Percentiles rank a stretch among this genome's conserved stretches.
These are phyloP conservation scores for Actinidia chinensis DNA, from an alignment of 179 eudicot genomes.

Conservation along the genomic window DNA sequence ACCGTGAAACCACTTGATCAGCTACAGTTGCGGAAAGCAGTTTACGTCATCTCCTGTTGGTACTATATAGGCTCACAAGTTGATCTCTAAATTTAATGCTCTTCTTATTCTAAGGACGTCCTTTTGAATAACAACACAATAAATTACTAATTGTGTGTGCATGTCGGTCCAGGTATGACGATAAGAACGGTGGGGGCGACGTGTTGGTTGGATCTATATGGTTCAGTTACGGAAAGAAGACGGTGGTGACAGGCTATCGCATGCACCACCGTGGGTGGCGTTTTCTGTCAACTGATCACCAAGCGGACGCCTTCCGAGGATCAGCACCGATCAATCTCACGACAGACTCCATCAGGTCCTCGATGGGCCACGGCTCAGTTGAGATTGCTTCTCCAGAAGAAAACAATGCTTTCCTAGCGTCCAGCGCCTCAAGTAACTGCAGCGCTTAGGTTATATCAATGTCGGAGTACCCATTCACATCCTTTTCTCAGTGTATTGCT, in stretches of 20 bases:
- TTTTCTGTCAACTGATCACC: slow-evolving; percentile 77
- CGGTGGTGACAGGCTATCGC: slow-evolving; percentile 84
- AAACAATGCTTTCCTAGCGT: slow-evolving; percentile 71
- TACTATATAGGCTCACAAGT: too few species aligned
- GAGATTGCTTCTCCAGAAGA: slow-evolving; percentile 83
- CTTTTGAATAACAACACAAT: too few species aligned
- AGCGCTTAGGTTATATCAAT: slow-evolving; percentile 74
- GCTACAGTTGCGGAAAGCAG: slow-evolving; percentile 76
- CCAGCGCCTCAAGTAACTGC: slow-evolving; percentile 51
- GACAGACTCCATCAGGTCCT: slow-evolving; percentile 89
- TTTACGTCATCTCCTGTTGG: slow-evolving; percentile 88
- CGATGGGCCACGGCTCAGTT: slow-evolving; percentile 95
- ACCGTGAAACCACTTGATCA: slow-evolving; percentile 73
- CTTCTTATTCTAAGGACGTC: too few species aligned
- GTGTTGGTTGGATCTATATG: slow-evolving; percentile 97
- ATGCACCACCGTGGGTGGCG: slow-evolving; percentile 98
- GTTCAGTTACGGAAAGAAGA: slow-evolving; percentile 96
- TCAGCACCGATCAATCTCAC: slow-evolving; percentile 86
- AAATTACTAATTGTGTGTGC: too few species aligned
- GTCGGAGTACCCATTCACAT: slow-evolving; percentile 90
- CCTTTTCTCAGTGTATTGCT: slow-evolving; percentile 79
- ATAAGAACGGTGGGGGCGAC: slow-evolving; percentile 96
- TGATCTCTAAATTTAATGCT: too few species aligned
- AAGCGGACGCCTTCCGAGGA: slow-evolving; percentile 84
- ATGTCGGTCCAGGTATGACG: slow-evolving; percentile 93